phyloP scores from a whole-genome alignment of 2,329 filamentous ascomycete species.

The Fusarium algeriense region DNA sequence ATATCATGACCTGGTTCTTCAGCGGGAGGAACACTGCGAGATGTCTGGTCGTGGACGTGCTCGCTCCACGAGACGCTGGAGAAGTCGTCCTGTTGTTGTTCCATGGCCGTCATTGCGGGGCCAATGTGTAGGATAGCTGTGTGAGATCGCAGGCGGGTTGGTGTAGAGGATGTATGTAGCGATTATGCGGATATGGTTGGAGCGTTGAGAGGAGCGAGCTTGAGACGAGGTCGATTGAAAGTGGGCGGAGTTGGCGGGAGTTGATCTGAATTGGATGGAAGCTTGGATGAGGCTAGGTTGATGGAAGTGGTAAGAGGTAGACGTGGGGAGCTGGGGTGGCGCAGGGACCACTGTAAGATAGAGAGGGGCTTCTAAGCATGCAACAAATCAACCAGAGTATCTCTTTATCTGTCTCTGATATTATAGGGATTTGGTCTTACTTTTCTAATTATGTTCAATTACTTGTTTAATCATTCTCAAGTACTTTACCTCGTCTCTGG shows the following conservation, averaged over 20 bases:
- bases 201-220: background rate
- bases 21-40: slow-evolving; percentile 32
- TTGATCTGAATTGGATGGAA: slow-evolving; percentile 37
- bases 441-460: fast-evolving
- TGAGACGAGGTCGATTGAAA: background rate
- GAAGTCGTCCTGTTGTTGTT: slow-evolving; percentile 75
- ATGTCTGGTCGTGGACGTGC: slow-evolving; percentile 58
- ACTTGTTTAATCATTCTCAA: fast-evolving
- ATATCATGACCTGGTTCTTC: slow-evolving; percentile 51
- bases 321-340: slow-evolving; percentile 41
- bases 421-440: fast-evolving
- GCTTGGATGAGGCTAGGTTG: slow-evolving; percentile 25
- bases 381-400: background rate
- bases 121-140: background rate
- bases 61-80: slow-evolving; percentile 85
- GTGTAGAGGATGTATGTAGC: background rate
- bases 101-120: slow-evolving; percentile 56
- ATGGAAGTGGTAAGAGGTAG: slow-evolving; percentile 14
- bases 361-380: slow-evolving; percentile 21
- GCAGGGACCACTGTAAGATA: slow-evolving; percentile 35
- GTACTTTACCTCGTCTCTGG: fast-evolving
- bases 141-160: background rate
- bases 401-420: fast-evolving
- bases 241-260: slow-evolving; percentile 36
- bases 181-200: background rate